phyloP scores from a whole-genome alignment of 129 eudicot genomes.

The Escallonia herrerae region DNA sequence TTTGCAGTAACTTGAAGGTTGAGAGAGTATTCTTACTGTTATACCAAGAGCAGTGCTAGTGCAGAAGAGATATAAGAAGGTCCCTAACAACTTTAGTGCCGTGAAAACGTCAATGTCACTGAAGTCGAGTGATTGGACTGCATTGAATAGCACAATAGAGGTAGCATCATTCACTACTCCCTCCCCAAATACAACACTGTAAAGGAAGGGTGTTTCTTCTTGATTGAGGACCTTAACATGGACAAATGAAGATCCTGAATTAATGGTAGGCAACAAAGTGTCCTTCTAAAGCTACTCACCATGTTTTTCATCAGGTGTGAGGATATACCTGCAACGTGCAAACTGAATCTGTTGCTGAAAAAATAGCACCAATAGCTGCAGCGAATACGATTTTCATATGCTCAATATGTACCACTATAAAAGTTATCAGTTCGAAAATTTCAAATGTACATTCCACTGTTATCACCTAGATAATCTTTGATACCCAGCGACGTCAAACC shows the following conservation, averaged over 20 bases:
- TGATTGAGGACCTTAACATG: constrained; percentile 69
- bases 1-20: no score
- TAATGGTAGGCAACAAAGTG: no score
- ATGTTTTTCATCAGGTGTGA: neutral
- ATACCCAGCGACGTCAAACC: neutral
- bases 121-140: constrained; percentile 73
- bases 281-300: no score
- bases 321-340: constrained; percentile 60
- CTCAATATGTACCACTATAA: neutral
- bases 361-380: constrained; percentile 54
- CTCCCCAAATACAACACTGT: constrained; percentile 87
- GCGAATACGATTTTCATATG: neutral
- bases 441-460: neutral
- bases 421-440: neutral
- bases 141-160: constrained; percentile 77
- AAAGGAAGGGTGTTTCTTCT: constrained; percentile 76
- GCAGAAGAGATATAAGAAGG: constrained; percentile 57
- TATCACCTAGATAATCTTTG: neutral
- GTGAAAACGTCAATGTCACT: constrained; percentile 38
- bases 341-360: constrained; percentile 75
- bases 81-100: constrained; percentile 49
- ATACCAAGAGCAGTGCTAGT: constrained; percentile 68
- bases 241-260: neutral
- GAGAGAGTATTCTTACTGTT: constrained; percentile 32
- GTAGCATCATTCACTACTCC: constrained; percentile 92